Percentiles rank a stretch among this genome's conserved stretches.
These are phyloP conservation scores for Monosporascus cannonballus DNA, from an alignment of 2,329 filamentous ascomycete species.

Conservation along the genomic window DNA sequence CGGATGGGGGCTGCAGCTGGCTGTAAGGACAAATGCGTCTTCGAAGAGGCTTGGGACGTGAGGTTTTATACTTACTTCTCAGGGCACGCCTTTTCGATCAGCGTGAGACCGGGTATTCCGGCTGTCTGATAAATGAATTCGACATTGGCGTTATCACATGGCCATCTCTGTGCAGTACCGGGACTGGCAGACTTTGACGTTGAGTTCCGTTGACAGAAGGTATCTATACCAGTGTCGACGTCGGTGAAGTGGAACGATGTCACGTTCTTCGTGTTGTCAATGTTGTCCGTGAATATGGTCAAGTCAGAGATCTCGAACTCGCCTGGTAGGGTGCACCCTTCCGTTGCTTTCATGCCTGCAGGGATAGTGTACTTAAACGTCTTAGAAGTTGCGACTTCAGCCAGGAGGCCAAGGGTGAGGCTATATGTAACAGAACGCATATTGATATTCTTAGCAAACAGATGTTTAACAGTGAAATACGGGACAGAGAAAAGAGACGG, in stretches of 20 bases:
- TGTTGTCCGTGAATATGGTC: slow-evolving; percentile 13
- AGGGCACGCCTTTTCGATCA: slow-evolving; percentile 22
- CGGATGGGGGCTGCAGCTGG: slow-evolving; percentile 7
- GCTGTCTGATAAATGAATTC: slow-evolving; percentile 25
- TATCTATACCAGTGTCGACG: slow-evolving; percentile 19
- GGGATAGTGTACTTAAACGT: slow-evolving; percentile 20
- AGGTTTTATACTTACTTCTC: slow-evolving; percentile 14
- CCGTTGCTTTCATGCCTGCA: slow-evolving; percentile 10
- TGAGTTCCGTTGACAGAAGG: slow-evolving; percentile 20
- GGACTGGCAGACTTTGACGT: slow-evolving; percentile 15
- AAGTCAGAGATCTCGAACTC: slow-evolving; percentile 21
- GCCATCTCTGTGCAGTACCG: slow-evolving; percentile 16
- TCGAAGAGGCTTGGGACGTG: background rate
- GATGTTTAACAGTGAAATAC: background rate
- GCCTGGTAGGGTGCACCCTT: slow-evolving; percentile 18
- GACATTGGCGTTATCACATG: slow-evolving; percentile 19
- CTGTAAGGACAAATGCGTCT: slow-evolving; percentile 2
- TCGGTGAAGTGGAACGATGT: slow-evolving; percentile 21
- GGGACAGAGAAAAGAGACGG: too few relatives aligned
- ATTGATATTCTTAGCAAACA: slow-evolving; percentile 1
- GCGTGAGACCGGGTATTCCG: slow-evolving; percentile 17
- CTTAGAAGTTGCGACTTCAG: slow-evolving; percentile 14
- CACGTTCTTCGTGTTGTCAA: slow-evolving; percentile 12
- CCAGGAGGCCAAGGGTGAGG: slow-evolving; percentile 17
- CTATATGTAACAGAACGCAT: slow-evolving; percentile 11